Percentiles rank a stretch among this genome's conserved stretches.
Evolutionary conservation across 805 yeast species (phyloP).

Genomic region (Yarrowia sp.): DNA sequence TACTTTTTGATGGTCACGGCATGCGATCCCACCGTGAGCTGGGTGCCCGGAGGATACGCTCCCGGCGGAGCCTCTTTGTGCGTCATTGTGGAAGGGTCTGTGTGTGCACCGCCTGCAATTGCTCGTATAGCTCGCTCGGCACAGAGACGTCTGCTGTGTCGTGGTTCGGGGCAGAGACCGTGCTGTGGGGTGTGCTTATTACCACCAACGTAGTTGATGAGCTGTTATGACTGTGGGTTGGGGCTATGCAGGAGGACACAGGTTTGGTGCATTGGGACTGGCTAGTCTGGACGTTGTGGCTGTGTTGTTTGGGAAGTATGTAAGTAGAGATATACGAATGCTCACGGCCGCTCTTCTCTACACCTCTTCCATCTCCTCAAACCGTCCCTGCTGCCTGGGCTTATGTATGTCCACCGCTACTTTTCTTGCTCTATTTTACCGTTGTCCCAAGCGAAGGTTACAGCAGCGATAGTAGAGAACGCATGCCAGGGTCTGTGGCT

Average conservation of each 20-base stretch:
- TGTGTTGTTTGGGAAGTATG: too few relatives aligned
- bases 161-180: slow-evolving; percentile 9
- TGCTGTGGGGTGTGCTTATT: not conserved
- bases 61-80: slow-evolving; percentile 48
- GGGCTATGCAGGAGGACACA: slow-evolving; percentile 26
- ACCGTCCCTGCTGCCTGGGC: too few relatives aligned
- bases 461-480: too few relatives aligned
- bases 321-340: too few relatives aligned
- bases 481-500: too few relatives aligned
- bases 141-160: slow-evolving; percentile 4
- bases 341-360: too few relatives aligned
- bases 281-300: not conserved
- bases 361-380: too few relatives aligned
- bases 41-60: slow-evolving; percentile 73
- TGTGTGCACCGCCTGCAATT: slow-evolving; percentile 24
- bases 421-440: too few relatives aligned
- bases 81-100: slow-evolving; percentile 23
- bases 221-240: slow-evolving; percentile 26
- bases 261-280: slow-evolving; percentile 19
- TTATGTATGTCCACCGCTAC: too few relatives aligned
- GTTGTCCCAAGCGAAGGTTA: too few relatives aligned
- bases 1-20: slow-evolving; percentile 64
- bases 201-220: slow-evolving; percentile 17
- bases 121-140: slow-evolving; percentile 25
- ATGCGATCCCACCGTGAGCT: slow-evolving; percentile 81